Conservation (phyloP, 441 rosid genomes). For the Syzygium syzygioides region DNA sequence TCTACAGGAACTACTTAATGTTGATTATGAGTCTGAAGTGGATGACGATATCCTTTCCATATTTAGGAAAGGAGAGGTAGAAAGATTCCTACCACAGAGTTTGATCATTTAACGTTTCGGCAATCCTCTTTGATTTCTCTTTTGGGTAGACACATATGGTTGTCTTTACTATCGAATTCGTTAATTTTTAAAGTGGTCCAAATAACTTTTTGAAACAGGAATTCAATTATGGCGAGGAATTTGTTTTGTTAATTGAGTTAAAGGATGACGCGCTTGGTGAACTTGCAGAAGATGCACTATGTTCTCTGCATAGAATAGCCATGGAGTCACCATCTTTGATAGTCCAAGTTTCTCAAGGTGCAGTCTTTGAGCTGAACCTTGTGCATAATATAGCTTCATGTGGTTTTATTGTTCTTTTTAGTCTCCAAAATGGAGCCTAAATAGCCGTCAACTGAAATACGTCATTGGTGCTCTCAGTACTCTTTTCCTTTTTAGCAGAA, state of each 20-base stretch:
- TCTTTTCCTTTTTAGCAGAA: not conserved
- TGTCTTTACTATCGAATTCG: not conserved
- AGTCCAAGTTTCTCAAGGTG: constrained; percentile 87
- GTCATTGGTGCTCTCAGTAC: not conserved
- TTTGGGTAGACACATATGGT: not conserved
- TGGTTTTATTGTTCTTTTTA: not conserved
- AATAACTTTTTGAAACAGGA: constrained; percentile 42
- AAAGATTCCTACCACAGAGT: not conserved
- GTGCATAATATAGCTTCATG: not conserved
- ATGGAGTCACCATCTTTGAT: constrained; percentile 57
- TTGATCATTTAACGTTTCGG: not conserved
- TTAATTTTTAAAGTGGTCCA: constrained; percentile 1
- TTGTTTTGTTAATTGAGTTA: constrained; percentile 65
- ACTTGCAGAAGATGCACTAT: constrained; percentile 58
- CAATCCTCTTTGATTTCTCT: not conserved
- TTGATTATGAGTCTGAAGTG: constrained; percentile 87
- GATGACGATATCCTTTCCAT: constrained; percentile 82
- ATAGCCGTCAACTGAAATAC: not conserved
- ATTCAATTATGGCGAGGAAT: constrained; percentile 79
- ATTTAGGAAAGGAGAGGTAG: constrained; percentile 94
- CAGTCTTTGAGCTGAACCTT: constrained; percentile 4
- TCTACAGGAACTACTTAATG: constrained; percentile 51
- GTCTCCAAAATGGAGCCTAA: not conserved
- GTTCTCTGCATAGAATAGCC: constrained; percentile 41
- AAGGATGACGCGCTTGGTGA: constrained; percentile 41